Conservation (phyloP, 352 stramenopile species). For the Globisporangium sylvaticum region DNA sequence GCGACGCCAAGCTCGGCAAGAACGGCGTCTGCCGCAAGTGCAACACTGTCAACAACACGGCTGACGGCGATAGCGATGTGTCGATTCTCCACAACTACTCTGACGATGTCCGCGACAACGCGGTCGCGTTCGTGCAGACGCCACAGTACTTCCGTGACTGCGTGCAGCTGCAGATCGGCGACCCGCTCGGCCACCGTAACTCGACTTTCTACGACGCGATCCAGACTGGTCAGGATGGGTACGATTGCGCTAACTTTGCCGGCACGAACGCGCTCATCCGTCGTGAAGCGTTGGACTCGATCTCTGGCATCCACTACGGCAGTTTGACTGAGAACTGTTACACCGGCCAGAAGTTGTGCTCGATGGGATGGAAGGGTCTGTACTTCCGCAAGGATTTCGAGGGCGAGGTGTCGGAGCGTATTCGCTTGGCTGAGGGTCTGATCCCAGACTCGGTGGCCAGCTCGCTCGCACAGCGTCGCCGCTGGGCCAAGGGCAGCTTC, state of each 20-base stretch:
- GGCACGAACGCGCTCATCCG: slow-evolving; percentile 82
- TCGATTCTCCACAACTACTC: slow-evolving; percentile 73
- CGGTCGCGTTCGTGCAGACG: slow-evolving; percentile 1
- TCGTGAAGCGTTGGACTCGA: slow-evolving; percentile 79
- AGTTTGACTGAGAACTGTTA: slow-evolving; percentile 82
- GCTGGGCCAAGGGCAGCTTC: slow-evolving; percentile 86
- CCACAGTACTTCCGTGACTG: slow-evolving; percentile 82
- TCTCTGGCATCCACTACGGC: slow-evolving; percentile 83
- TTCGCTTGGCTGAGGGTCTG: slow-evolving; percentile 72
- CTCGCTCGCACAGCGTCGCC: slow-evolving; percentile 73
- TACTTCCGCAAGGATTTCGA: slow-evolving; percentile 89
- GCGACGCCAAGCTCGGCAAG: slow-evolving; percentile 68
- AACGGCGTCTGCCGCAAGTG: slow-evolving; percentile 75
- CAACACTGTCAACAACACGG: slow-evolving; percentile 68
- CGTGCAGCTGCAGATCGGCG: slow-evolving; percentile 77
- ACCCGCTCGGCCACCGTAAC: slow-evolving; percentile 79
- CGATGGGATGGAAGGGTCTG: slow-evolving; percentile 81
- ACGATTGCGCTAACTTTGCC: slow-evolving; percentile 75
- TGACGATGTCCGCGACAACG: slow-evolving; percentile 46
- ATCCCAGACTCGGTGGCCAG: slow-evolving; percentile 78
- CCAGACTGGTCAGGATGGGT: slow-evolving; percentile 80
- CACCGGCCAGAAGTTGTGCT: slow-evolving; percentile 69
- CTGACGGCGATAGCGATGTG: slow-evolving; percentile 54
- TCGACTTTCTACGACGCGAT: slow-evolving; percentile 84
- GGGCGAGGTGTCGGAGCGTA: slow-evolving; percentile 65